Conservation (phyloP, 2,329 filamentous ascomycete genomes). For the Botrytis pseudocinerea region DNA sequence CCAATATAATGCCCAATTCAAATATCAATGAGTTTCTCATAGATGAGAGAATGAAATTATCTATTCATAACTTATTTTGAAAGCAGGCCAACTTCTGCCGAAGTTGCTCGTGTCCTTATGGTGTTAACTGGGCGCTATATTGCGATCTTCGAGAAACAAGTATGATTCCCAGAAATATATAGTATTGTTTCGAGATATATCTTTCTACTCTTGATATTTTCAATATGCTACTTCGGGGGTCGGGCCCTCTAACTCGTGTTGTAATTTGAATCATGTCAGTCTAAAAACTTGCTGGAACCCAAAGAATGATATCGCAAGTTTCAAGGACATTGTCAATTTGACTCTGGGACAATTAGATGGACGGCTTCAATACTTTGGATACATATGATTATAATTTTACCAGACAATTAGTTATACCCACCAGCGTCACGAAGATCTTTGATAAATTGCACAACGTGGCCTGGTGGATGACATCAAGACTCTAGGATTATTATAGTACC, state of each 20-base stretch:
- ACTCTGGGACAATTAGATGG: fast-evolving
- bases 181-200: not conserved
- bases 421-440: not conserved
- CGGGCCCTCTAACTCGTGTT: no score
- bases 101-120: not conserved
- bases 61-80: not conserved
- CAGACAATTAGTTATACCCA: not conserved
- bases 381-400: not conserved
- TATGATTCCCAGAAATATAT: not conserved
- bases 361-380: not conserved
- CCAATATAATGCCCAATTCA: no score
- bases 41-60: not conserved
- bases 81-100: not conserved
- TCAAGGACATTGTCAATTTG: not conserved
- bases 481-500: not conserved
- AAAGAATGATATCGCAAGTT: not conserved
- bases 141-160: not conserved
- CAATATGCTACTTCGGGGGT: no score
- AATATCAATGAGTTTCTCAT: not conserved
- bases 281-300: not conserved
- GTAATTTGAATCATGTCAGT: no score
- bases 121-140: no score
- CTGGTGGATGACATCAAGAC: no score
- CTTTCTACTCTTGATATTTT: not conserved
- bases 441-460: not conserved